phyloP scores from a whole-genome alignment of 2,329 filamentous ascomycete genomes.

The Diaporthe destruens region DNA sequence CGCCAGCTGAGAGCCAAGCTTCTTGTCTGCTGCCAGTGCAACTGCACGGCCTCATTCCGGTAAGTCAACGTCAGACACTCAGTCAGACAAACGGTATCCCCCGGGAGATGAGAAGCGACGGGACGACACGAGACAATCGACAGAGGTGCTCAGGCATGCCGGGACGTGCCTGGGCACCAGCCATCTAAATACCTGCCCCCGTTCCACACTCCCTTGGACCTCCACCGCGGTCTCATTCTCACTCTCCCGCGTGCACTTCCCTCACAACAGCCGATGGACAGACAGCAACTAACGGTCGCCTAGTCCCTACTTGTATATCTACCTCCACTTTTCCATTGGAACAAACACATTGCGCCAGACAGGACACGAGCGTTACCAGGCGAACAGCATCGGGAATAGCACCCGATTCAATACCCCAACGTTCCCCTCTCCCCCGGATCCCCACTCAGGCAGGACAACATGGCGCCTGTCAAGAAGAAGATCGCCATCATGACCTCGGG shows the following conservation, averaged over 20 bases:
- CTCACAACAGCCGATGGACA: background rate
- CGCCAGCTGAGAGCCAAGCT: conserved; percentile 30
- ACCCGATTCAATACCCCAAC: background rate
- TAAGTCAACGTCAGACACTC: conserved; percentile 29
- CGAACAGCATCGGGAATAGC: background rate
- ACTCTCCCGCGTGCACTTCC: background rate
- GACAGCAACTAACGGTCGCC: conserved; percentile 5
- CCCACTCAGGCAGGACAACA: conserved; percentile 46
- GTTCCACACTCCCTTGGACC: background rate
- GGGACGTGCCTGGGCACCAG: conserved; percentile 10
- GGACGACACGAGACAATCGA: conserved; percentile 28
- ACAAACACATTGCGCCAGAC: background rate
- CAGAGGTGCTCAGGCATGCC: conserved; percentile 13
- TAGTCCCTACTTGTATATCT: background rate
- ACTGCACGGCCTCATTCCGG: conserved; percentile 28
- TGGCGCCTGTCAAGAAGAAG: conserved; percentile 67
- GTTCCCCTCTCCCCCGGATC: background rate
- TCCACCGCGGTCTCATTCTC: background rate
- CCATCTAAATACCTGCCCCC: background rate
- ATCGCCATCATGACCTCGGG: conserved; percentile 96
- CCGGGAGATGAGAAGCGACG: conserved; percentile 21
- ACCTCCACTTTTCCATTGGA: background rate
- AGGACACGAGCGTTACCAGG: background rate
- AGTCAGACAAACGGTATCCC: background rate
- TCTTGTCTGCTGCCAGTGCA: conserved; percentile 16